Evolutionary conservation across 2,329 filamentous ascomycete species (phyloP).

Genomic region (Pestalotiopsis sp.): DNA sequence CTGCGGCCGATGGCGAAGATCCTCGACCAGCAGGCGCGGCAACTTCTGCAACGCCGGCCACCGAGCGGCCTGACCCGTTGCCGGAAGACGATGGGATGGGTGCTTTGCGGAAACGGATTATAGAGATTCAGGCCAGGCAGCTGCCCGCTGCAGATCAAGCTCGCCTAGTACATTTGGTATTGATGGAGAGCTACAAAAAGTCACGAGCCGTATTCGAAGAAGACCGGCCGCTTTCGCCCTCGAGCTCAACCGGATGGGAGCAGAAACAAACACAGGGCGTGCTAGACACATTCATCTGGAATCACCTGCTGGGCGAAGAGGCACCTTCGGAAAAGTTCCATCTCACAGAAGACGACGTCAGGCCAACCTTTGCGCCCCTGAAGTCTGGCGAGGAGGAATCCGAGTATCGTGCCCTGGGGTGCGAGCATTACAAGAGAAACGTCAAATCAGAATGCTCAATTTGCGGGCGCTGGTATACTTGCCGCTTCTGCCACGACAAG

Average conservation of each 20-base stretch:
- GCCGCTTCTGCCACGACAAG: slow-evolving; percentile 90
- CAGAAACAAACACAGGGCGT: slow-evolving; percentile 46
- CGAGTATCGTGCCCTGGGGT: slow-evolving; percentile 65
- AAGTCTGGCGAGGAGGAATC: slow-evolving; percentile 43
- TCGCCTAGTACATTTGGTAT: slow-evolving; percentile 68
- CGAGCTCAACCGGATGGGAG: slow-evolving; percentile 41
- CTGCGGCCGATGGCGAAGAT: background rate
- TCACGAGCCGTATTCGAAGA: slow-evolving; percentile 36
- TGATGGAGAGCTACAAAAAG: slow-evolving; percentile 69
- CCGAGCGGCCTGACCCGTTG: slow-evolving; percentile 36
- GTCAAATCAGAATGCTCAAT: slow-evolving; percentile 93
- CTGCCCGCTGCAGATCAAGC: slow-evolving; percentile 68
- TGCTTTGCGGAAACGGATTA: slow-evolving; percentile 66
- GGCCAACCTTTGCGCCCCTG: slow-evolving; percentile 66
- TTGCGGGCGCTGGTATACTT: slow-evolving; percentile 92
- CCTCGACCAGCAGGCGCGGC: background rate
- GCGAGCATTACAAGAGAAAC: slow-evolving; percentile 91
- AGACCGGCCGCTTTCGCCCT: slow-evolving; percentile 34
- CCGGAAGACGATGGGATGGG: slow-evolving; percentile 83
- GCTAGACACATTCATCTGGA: slow-evolving; percentile 61
- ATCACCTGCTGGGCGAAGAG: slow-evolving; percentile 46
- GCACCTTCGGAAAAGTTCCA: slow-evolving; percentile 45
- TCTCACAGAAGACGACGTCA: slow-evolving; percentile 63
- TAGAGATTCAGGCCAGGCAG: slow-evolving; percentile 66
- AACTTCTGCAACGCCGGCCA: background rate